phyloP scores from a whole-genome alignment of 2,329 filamentous ascomycete genomes.

The Cercospora berteroae region DNA sequence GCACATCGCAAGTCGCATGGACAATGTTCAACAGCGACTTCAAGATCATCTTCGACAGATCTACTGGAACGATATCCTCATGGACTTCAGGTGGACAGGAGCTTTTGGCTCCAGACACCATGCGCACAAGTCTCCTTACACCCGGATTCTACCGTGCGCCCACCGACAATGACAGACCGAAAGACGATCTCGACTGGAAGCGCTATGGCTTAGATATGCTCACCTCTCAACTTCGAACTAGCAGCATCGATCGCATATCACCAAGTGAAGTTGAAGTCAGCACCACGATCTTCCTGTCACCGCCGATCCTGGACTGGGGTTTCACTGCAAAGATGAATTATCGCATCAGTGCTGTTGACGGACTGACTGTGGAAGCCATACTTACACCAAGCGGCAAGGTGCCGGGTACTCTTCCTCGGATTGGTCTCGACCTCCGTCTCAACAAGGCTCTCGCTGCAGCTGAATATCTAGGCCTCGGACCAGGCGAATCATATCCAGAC shows the following conservation, averaged over 20 bases:
- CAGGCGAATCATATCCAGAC: slow-evolving; percentile 64
- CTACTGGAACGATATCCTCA: slow-evolving; percentile 14
- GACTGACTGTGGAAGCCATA: slow-evolving; percentile 1
- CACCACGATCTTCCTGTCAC: slow-evolving; percentile 42
- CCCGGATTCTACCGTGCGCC: slow-evolving; percentile 61
- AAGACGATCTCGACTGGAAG: slow-evolving; percentile 57
- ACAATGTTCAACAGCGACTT: slow-evolving; percentile 11
- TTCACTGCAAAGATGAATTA: slow-evolving; percentile 48
- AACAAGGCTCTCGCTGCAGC: slow-evolving; percentile 48
- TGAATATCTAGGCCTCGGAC: slow-evolving; percentile 61
- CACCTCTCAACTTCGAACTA: slow-evolving; percentile 50
- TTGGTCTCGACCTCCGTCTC: slow-evolving; percentile 58
- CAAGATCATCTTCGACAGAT: slow-evolving; percentile 11
- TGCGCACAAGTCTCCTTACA: slow-evolving; percentile 31
- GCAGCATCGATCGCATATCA: slow-evolving; percentile 30
- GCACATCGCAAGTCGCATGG: slow-evolving; percentile 13
- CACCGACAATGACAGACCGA: slow-evolving; percentile 61
- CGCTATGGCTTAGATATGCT: slow-evolving; percentile 47
- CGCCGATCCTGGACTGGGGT: slow-evolving; percentile 61
- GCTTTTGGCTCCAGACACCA: slow-evolving; percentile 34
- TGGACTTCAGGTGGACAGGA: slow-evolving; percentile 43
- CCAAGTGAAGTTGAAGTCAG: slow-evolving; percentile 24
- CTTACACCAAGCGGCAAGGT: slow-evolving; percentile 33
- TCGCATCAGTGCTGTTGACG: slow-evolving; percentile 41
- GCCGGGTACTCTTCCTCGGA: slow-evolving; percentile 57